A percentile compares a stretch with the other conserved stretches of the same genome.
Conservation (phyloP, 257 asterid species). For the Euphrasia confusa region DNA sequence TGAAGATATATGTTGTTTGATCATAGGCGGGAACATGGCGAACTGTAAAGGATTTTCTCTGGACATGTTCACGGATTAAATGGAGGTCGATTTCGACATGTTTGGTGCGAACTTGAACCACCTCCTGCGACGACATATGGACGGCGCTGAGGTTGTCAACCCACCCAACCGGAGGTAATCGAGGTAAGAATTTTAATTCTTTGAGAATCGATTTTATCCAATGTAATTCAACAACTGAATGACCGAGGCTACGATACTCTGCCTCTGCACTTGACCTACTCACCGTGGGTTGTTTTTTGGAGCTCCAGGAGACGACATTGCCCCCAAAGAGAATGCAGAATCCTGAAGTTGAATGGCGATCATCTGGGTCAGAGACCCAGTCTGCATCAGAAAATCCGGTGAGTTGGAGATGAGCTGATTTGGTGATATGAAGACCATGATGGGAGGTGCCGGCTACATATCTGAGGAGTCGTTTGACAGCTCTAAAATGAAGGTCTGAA, state of each 20-base stretch:
- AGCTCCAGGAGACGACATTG: background rate
- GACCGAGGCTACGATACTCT: background rate
- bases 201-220: background rate
- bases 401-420: background rate
- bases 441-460: background rate
- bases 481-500: background rate
- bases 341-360: background rate
- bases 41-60: too few species aligned
- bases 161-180: too few species aligned
- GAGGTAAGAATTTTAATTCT: background rate
- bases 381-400: background rate
- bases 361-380: background rate
- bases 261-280: background rate
- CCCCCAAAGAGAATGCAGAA: background rate
- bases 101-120: too few species aligned
- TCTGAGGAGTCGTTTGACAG: background rate
- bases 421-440: background rate
- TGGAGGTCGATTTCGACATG: too few species aligned
- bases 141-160: too few species aligned
- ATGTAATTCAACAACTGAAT: background rate
- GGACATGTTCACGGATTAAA: too few species aligned
- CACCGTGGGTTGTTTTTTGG: background rate
- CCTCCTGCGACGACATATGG: too few species aligned
- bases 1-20: too few species aligned
- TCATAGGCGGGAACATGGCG: too few species aligned